A percentile compares a stretch with the other conserved stretches of the same genome.
Evolutionary conservation across 176 grass and related monocot species (phyloP).

Genomic region (Juncus inflexus): DNA sequence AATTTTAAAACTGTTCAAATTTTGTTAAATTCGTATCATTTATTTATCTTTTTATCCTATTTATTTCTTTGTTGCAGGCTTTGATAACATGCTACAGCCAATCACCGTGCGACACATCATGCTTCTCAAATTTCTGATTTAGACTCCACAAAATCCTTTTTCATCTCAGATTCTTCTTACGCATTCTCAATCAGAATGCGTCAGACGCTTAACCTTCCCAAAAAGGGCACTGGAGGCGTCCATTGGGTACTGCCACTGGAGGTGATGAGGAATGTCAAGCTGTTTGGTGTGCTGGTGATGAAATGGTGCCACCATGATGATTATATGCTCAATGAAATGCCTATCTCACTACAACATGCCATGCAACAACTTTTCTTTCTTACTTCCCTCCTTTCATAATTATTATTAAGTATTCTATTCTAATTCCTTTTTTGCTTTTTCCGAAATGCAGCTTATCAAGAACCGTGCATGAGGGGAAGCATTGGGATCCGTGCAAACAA

Average conservation of each 20-base stretch:
- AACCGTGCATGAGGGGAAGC: too few relatives aligned
- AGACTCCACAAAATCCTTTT: slow-evolving; percentile 64
- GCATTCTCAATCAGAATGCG: slow-evolving; percentile 59
- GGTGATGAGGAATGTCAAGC: slow-evolving; percentile 59
- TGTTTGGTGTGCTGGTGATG: slow-evolving; percentile 43
- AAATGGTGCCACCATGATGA: slow-evolving; percentile 92
- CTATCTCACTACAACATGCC: too few relatives aligned
- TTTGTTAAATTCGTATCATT: slow-evolving; percentile 1
- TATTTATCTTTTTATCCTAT: not conserved
- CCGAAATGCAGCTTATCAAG: too few relatives aligned
- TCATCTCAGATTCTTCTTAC: slow-evolving; percentile 71
- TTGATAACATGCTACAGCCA: slow-evolving; percentile 80
- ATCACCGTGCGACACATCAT: slow-evolving; percentile 67
- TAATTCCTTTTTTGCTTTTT: too few relatives aligned
- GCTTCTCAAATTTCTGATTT: slow-evolving; percentile 51
- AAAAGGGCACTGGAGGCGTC: slow-evolving; percentile 74
- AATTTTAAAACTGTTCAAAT: too few relatives aligned
- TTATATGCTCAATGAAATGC: too few relatives aligned
- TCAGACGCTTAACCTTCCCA: slow-evolving; percentile 83
- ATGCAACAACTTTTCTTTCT: too few relatives aligned
- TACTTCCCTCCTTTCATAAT: too few relatives aligned
- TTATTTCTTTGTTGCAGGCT: slow-evolving; percentile 37
- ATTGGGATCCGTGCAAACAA: too few relatives aligned
- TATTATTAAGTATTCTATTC: too few relatives aligned
- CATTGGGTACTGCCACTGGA: slow-evolving; percentile 78